Percentiles rank a stretch among this genome's conserved stretches.
Evolutionary conservation across 1,284 basidiomycete genomes (phyloP).

Genomic region (Moniliella sp.): DNA sequence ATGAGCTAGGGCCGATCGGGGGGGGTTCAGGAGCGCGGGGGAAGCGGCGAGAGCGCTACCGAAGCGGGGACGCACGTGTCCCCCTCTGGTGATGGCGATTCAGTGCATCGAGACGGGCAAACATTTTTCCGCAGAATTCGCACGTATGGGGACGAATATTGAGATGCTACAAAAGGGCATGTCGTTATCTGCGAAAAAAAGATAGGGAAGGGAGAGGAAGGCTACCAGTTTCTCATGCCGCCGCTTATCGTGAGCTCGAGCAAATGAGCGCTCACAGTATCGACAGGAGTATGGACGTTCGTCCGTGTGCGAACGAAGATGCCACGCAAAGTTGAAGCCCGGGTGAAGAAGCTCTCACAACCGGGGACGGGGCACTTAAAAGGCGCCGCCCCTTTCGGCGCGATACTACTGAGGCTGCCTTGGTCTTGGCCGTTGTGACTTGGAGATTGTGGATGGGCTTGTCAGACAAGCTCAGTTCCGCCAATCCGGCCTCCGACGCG

Average conservation of each 20-base stretch:
- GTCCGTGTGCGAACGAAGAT: conserved; percentile 84
- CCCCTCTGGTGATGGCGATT: conserved; percentile 41
- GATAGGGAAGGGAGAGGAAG: conserved; percentile 1
- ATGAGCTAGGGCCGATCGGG: too few relatives aligned
- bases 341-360: conserved; percentile 58
- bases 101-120: conserved; percentile 73
- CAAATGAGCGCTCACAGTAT: conserved; percentile 78
- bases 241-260: conserved; percentile 88
- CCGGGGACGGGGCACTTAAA: conserved; percentile 82
- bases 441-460: too few relatives aligned
- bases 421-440: conserved; percentile 39
- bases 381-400: conserved; percentile 67
- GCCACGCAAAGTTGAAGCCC: conserved; percentile 47
- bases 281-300: conserved; percentile 81
- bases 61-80: too few relatives aligned
- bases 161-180: conserved; percentile 46
- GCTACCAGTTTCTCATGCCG: conserved; percentile 37
- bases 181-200: conserved; percentile 30
- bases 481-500: too few relatives aligned
- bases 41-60: too few relatives aligned
- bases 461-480: too few relatives aligned
- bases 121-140: conserved; percentile 75
- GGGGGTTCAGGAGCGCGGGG: too few relatives aligned
- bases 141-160: conserved; percentile 67
- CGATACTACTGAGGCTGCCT: conserved; percentile 67